Base-by-base conservation (phyloP, 139 green algal genomes). In the Chlamydomonas asymmetrica region DNA sequence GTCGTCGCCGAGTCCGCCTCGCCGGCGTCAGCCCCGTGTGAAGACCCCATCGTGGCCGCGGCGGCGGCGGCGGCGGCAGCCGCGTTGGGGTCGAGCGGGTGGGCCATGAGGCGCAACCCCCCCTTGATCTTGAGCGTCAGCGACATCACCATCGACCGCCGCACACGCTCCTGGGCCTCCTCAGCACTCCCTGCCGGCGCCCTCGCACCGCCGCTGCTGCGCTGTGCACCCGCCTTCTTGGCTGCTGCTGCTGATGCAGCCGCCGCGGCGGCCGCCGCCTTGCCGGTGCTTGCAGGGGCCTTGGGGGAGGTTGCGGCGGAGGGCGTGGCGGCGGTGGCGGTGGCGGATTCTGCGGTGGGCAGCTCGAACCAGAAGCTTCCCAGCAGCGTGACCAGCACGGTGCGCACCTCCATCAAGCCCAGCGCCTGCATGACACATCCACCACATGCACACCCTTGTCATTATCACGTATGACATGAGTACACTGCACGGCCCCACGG, bases 371-470 rank as follows among this genome's bases (percentile, higher is more conserved):
- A 59, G 80, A 86, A 89, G 35, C 84, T 74, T 10, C 48, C 48
- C 39, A 86, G 75, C 61, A 89, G 74, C 32, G 73, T 65, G 23
- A 74, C 80, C 62, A 89, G 74, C 62, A 83, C 78, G 2, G 84
- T 84, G 39, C 80, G 74, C 35, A 89, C 84, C 78, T 89, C 84
- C 80, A 86, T 89, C 7, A 89, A 56, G 3, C 84, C 84, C 63
- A 89, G 57, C 1, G 75, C 76, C 83, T 88, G 79, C 23, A n/a
- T n/a, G n/a, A n/a, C n/a, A n/a, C n/a, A n/a, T n/a, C n/a, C n/a
- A n/a, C n/a, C n/a, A n/a, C n/a, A n/a, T n/a, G n/a, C n/a, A n/a
- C n/a, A n/a, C n/a, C n/a, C n/a, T n/a, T n/a, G n/a, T n/a, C n/a
- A n/a, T n/a, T n/a, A n/a, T n/a, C n/a, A n/a, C n/a, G n/a, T n/a